Conservation (phyloP, 1,284 basidiomycete species). For the Ceratobasidium sp. region DNA sequence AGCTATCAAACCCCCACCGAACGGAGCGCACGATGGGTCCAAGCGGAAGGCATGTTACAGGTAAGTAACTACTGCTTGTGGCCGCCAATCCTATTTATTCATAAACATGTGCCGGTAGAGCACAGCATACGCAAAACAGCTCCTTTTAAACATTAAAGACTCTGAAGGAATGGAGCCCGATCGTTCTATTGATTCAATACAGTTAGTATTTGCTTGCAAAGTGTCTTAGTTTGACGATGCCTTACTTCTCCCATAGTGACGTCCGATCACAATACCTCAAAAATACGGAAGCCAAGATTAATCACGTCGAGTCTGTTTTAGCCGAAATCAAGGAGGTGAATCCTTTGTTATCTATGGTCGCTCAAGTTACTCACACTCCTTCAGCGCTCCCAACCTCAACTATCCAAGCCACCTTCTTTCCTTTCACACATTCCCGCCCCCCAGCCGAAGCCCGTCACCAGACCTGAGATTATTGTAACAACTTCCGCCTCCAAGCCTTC, state of each 20-base stretch:
- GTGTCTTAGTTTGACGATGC: not conserved
- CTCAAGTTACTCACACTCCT: not conserved
- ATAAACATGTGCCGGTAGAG: constrained; percentile 56
- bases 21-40: constrained; percentile 59
- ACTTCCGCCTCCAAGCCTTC: not conserved
- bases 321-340: constrained; percentile 19
- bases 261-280: constrained; percentile 15
- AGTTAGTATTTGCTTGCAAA: not conserved
- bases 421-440: constrained; percentile 29
- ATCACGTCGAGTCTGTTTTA: constrained; percentile 14
- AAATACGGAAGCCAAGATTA: constrained; percentile 22
- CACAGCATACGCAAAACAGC: constrained; percentile 64
- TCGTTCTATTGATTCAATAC: not conserved
- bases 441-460: constrained; percentile 1
- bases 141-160: constrained; percentile 64
- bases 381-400: constrained; percentile 29
- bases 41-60: constrained; percentile 64
- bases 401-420: constrained; percentile 27
- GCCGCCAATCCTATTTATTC: not conserved
- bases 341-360: not conserved
- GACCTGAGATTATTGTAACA: constrained; percentile 21
- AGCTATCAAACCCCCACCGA: constrained; percentile 46
- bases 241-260: not conserved
- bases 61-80: constrained; percentile 50
- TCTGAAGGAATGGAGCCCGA: constrained; percentile 49